Conservation (phyloP, 2,329 filamentous ascomycete genomes). For the Claviceps pazoutovae region DNA sequence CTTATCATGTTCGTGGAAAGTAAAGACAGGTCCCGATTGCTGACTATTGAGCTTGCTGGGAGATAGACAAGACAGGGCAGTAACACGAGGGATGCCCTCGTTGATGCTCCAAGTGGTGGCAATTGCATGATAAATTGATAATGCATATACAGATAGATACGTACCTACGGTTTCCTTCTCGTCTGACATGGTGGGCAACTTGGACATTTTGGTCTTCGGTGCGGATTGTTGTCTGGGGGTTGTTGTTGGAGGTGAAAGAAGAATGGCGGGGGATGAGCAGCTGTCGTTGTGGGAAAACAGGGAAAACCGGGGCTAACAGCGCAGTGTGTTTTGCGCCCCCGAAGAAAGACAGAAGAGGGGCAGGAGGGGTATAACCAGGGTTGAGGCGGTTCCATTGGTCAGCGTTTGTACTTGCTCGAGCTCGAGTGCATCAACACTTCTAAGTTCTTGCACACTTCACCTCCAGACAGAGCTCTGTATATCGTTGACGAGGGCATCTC, state of each 20-base stretch:
- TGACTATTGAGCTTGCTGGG: not conserved
- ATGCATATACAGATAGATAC: conserved; percentile 10
- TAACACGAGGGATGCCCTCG: not conserved
- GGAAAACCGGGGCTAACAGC: not conserved
- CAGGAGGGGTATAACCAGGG: not conserved
- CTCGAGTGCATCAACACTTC: too few relatives aligned
- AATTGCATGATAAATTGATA: too few relatives aligned
- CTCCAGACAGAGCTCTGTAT: too few relatives aligned
- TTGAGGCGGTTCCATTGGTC: not conserved
- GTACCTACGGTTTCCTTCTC: conserved; percentile 31
- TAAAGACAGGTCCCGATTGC: conserved; percentile 12
- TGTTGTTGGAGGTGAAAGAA: conserved; percentile 1
- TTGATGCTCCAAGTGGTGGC: not conserved
- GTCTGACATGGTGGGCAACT: conserved; percentile 28
- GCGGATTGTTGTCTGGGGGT: not conserved
- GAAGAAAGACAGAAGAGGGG: conserved; percentile 1
- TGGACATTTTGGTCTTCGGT: not conserved
- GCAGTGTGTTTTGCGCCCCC: not conserved
- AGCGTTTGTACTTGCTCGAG: too few relatives aligned
- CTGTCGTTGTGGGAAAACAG: conserved; percentile 3
- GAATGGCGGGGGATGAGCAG: conserved; percentile 2
- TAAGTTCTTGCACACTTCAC: too few relatives aligned
- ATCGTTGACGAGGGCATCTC: too few relatives aligned
- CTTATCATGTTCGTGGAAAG: conserved; percentile 8
- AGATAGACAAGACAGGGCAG: not conserved